phyloP scores from a whole-genome alignment of 2,329 filamentous ascomycete species.

The Scytalidium lignicola region DNA sequence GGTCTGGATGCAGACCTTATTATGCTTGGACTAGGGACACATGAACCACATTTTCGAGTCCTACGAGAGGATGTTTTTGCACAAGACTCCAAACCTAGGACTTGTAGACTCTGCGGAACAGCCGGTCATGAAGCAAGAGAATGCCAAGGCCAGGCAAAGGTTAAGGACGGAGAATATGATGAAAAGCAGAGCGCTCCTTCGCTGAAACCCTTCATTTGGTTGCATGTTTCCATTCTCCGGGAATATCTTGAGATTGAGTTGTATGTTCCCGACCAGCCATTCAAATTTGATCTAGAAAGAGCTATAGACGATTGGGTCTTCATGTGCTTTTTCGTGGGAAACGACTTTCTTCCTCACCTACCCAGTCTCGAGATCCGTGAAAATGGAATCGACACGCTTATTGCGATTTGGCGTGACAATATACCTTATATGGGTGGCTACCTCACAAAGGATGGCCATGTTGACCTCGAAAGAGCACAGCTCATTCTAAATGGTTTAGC shows the following conservation, averaged over 20 bases:
- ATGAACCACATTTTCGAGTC: slow-evolving; percentile 95
- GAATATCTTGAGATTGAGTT: slow-evolving; percentile 93
- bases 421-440: slow-evolving; percentile 90
- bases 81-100: slow-evolving; percentile 75
- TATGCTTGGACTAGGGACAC: slow-evolving; percentile 94
- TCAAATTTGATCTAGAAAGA: slow-evolving; percentile 88
- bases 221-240: slow-evolving; percentile 84
- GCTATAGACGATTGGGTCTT: slow-evolving; percentile 98
- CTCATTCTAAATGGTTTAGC: slow-evolving; percentile 83
- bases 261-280: slow-evolving; percentile 73
- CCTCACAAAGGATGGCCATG: slow-evolving; percentile 88
- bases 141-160: slow-evolving; percentile 73
- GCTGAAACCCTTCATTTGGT: slow-evolving; percentile 95
- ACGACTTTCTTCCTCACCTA: slow-evolving; percentile 95
- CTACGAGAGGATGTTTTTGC: slow-evolving; percentile 95
- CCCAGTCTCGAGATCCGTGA: slow-evolving; percentile 97
- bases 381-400: slow-evolving; percentile 93
- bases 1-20: slow-evolving; percentile 97
- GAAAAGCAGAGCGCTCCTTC: slow-evolving; percentile 68
- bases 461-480: slow-evolving; percentile 82
- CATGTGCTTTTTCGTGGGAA: slow-evolving; percentile 98
- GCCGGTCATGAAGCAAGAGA: slow-evolving; percentile 84
- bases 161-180: slow-evolving; percentile 73
- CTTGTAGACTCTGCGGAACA: slow-evolving; percentile 87
- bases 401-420: slow-evolving; percentile 95